A percentile compares a stretch with the other conserved stretches of the same genome.
phyloP scores from a whole-genome alignment of 805 yeast species.

The Kuraishia ogatae region DNA sequence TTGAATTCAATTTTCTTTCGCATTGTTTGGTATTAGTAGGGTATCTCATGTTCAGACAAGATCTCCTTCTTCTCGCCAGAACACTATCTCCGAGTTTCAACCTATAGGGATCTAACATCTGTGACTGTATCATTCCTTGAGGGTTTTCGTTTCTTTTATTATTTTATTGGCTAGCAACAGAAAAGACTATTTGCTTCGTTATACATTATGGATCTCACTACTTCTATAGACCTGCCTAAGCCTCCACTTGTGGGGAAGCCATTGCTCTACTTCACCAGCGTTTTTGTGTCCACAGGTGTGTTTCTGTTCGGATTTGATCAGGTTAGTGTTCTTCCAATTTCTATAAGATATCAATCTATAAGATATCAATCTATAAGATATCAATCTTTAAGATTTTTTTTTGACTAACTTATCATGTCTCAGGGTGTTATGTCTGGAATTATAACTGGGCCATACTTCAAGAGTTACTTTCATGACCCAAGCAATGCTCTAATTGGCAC shows the following conservation, averaged over 20 bases:
- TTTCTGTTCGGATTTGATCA: slow-evolving; percentile 77
- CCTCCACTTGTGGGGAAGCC: slow-evolving; percentile 23
- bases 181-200: not conserved
- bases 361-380: no score
- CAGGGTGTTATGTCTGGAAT: slow-evolving; percentile 75
- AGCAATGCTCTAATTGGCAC: slow-evolving; percentile 70
- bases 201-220: not conserved
- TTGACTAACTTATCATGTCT: not conserved
- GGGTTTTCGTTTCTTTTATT: not conserved
- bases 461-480: slow-evolving; percentile 64
- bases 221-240: slow-evolving; percentile 8
- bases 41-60: not conserved
- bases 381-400: no score
- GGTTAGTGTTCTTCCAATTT: slow-evolving; percentile 30
- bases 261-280: slow-evolving; percentile 33
- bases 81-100: not conserved
- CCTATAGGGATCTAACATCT: not conserved
- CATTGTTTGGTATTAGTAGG: not conserved
- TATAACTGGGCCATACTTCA: slow-evolving; percentile 64
- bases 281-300: slow-evolving; percentile 54
- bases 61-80: not conserved
- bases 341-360: no score
- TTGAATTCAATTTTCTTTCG: no score
- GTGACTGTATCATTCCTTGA: not conserved
- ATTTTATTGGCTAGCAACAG: not conserved